These are phyloP conservation scores for Citrus medica DNA, from an alignment of 345 rosid genomes.

Conservation along the genomic window DNA sequence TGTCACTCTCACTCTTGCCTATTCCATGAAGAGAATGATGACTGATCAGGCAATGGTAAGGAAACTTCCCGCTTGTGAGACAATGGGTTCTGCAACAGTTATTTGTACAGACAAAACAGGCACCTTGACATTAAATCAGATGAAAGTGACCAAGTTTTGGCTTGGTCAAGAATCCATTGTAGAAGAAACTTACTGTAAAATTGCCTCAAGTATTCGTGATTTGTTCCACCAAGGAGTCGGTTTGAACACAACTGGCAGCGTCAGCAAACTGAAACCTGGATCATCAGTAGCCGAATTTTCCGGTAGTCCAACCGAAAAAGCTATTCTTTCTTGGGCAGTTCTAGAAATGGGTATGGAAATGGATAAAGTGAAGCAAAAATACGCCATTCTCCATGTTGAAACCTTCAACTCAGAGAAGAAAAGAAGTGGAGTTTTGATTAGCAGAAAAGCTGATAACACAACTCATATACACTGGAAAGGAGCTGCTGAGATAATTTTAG, in stretches of 20 bases:
- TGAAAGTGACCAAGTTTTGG: slow-evolving; percentile 63
- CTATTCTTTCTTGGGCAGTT: slow-evolving; percentile 64
- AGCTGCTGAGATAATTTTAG: slow-evolving; percentile 62
- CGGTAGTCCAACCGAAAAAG: slow-evolving; percentile 76
- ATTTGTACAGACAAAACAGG: slow-evolving; percentile 77
- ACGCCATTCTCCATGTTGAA: slow-evolving; percentile 40
- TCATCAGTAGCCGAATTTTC: slow-evolving; percentile 43
- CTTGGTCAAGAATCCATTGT: slow-evolving; percentile 45
- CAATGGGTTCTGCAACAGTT: slow-evolving; percentile 70
- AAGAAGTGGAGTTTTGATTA: slow-evolving; percentile 46
- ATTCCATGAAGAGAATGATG: slow-evolving; percentile 76
- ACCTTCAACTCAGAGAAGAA: slow-evolving; percentile 64
- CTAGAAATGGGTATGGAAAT: slow-evolving; percentile 43
- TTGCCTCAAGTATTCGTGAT: slow-evolving; percentile 23
- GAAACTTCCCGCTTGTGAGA: slow-evolving; percentile 66
- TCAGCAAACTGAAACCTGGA: slow-evolving; percentile 30
- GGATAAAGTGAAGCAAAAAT: slow-evolving; percentile 37
- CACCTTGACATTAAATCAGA: slow-evolving; percentile 62
- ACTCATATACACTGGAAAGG: slow-evolving; percentile 67
- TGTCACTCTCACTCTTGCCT: slow-evolving; percentile 75
- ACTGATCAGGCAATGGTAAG: slow-evolving; percentile 72
- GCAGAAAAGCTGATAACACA: slow-evolving; percentile 34
- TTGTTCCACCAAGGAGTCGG: slow-evolving; percentile 50
- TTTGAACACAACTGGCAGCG: slow-evolving; percentile 53
- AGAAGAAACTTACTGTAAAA: slow-evolving; percentile 27